Base-by-base conservation (phyloP, 1,284 basidiomycete species). In the Xanthoconium separans region DNA sequence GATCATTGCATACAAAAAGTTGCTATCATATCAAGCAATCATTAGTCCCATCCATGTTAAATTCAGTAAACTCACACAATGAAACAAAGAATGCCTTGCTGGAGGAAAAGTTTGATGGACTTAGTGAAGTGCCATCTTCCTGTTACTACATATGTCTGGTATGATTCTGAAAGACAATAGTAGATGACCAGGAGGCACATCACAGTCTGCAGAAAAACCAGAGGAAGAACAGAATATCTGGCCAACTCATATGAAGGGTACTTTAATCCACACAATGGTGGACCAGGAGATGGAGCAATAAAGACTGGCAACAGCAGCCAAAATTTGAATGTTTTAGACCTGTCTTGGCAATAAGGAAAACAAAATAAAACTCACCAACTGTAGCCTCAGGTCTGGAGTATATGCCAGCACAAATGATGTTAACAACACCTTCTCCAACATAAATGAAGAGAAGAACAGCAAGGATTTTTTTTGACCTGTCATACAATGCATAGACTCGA, bases 51-150 rank as follows among this genome's bases (percentile, higher is more conserved):
- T 27, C 27, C 27, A 27, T 6, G 18, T 2, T 7, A 4, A 27
- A 27, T 5, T 6, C 6, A 27, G 27, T 27, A 27, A 27, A 50
- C 58, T 3, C 9, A 61, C 59, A 50, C 24, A 3, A 54, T 0
- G 16, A 59, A 59, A 31, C 61, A 59, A 1, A 61, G 6, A 3
- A 59, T 24, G n/a, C 59, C 59, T 44, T 61, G 47, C 8, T 36
- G 8, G 11, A 41, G 20, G 10, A 59, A 31, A 2, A 59, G 37
- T n/a, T 36, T 16, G 11, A 61, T 24, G 40, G 53, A 61, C 18
- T 22, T 27, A 29, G 58, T 61, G 22, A 49, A 18, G 9, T 43
- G 36, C 58, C 55, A 60, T 33, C 3, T 36, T 18, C 16, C 39
- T 11, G 36, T 57, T 6, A 8, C 29, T 15, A 16, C 39, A 13